Evolutionary conservation across 2,329 filamentous ascomycete genomes (phyloP).

Genomic region (Chrysoporthe puriensis): DNA sequence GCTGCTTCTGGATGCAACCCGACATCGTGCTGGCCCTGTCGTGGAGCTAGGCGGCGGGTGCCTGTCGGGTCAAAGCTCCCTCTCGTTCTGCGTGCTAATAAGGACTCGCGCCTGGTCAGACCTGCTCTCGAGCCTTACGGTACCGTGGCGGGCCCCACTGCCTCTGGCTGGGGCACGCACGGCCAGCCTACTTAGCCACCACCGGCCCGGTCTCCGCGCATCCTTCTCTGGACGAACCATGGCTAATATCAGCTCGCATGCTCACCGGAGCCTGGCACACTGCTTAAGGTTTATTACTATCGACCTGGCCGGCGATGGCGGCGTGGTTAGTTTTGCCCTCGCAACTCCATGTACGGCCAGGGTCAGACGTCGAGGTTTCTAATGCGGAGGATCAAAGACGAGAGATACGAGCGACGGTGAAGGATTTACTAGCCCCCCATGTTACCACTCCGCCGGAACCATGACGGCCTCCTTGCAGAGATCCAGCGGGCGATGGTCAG

Average conservation of each 20-base stretch:
- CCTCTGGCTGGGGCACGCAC: neutral
- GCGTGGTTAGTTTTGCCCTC: neutral
- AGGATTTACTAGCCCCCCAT: neutral
- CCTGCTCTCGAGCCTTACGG: too few relatives aligned
- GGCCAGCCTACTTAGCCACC: neutral
- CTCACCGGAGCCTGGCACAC: neutral
- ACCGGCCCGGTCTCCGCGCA: slow-evolving; percentile 10
- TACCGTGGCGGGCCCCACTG: neutral
- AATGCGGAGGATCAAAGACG: neutral
- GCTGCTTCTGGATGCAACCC: neutral
- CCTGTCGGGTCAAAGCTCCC: neutral
- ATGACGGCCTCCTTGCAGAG: neutral
- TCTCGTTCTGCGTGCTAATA: neutral
- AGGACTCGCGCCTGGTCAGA: neutral
- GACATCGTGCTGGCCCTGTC: too few relatives aligned
- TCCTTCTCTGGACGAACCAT: neutral
- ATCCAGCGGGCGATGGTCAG: neutral
- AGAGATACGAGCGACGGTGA: neutral
- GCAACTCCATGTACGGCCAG: neutral
- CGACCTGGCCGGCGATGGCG: neutral
- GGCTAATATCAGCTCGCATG: neutral
- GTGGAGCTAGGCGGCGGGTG: neutral
- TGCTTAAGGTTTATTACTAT: neutral
- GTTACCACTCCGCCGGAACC: neutral
- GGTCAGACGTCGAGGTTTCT: neutral